These are phyloP conservation scores for Clonostachys rhizophaga DNA, from an alignment of 2,329 filamentous ascomycete genomes.

Conservation along the genomic window DNA sequence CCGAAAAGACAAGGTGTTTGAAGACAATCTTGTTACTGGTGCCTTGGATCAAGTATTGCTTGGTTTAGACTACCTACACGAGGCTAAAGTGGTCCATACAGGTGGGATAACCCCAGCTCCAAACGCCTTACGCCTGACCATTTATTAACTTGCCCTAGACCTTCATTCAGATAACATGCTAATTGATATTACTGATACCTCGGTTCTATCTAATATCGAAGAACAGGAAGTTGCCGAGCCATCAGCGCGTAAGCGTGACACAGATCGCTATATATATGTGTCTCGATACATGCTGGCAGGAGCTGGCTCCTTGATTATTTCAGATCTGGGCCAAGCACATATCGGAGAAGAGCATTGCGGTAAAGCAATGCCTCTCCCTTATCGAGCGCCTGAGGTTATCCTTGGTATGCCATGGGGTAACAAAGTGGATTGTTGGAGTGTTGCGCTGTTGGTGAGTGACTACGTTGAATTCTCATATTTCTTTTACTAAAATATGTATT, in stretches of 20 bases:
- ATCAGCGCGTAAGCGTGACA: conserved; percentile 17
- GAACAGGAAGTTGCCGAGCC: conserved; percentile 20
- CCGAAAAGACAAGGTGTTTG: conserved; percentile 14
- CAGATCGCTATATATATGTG: conserved; percentile 17
- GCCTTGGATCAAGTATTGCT: conserved; percentile 13
- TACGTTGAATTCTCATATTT: background rate
- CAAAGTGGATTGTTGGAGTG: conserved; percentile 26
- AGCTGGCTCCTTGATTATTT: conserved; percentile 19
- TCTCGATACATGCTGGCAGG: conserved; percentile 23
- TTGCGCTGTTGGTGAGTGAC: conserved; percentile 20
- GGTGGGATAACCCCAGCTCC: conserved; percentile 8
- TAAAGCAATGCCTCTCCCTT: conserved; percentile 18
- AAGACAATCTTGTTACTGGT: conserved; percentile 13
- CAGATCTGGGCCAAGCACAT: conserved; percentile 29
- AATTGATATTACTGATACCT: conserved; percentile 19
- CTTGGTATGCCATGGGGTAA: conserved; percentile 24
- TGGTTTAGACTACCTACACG: conserved; percentile 15
- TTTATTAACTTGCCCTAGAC: conserved; percentile 14
- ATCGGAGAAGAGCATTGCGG: conserved; percentile 13
- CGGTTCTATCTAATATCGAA: conserved; percentile 20
- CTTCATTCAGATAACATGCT: conserved; percentile 28
- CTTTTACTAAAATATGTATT: background rate
- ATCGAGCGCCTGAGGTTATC: conserved; percentile 29
- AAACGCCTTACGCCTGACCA: background rate
- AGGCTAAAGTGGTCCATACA: conserved; percentile 16